Conservation (phyloP, 1,284 basidiomycete species). For the Cystobasidium pallidum region DNA sequence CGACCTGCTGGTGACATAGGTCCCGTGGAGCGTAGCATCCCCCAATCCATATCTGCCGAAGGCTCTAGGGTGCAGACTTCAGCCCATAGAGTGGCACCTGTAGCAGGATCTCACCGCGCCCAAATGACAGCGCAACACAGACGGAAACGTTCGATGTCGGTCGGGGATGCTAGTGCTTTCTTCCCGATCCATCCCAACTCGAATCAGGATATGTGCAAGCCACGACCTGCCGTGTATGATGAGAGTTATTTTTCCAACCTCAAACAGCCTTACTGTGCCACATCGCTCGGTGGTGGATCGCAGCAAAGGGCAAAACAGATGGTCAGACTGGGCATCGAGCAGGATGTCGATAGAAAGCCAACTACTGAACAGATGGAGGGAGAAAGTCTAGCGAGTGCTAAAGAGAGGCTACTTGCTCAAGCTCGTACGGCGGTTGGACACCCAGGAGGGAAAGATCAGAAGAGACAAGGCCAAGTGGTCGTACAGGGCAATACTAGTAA, state of each 20-base stretch:
- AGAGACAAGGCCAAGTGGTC: slow-evolving; percentile 14
- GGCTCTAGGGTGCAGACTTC: background rate
- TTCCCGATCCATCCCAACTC: background rate
- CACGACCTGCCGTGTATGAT: slow-evolving; percentile 29
- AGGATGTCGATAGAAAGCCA: background rate
- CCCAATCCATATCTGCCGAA: background rate
- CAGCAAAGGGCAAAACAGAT: slow-evolving; percentile 11
- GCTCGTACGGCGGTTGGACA: slow-evolving; percentile 6
- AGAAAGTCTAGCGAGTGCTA: background rate
- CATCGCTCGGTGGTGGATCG: background rate
- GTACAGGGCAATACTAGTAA: background rate
- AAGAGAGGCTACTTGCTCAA: slow-evolving; percentile 12
- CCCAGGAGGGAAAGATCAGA: background rate
- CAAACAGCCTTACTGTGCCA: slow-evolving; percentile 1
- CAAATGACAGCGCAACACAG: slow-evolving; percentile 7
- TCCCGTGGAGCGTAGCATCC: background rate
- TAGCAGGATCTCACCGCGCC: background rate
- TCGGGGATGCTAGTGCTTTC: background rate
- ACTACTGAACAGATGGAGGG: background rate
- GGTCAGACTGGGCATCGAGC: slow-evolving; percentile 7
- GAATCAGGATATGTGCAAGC: background rate
- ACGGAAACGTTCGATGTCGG: slow-evolving; percentile 33
- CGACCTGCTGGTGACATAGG: background rate
- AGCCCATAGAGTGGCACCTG: background rate
- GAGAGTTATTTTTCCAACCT: slow-evolving; percentile 29